Evolutionary conservation across 805 yeast genomes (phyloP), one percentile per base, ranked within the genome.

Genomic region (Yarrowia phangngaensis): DNA sequence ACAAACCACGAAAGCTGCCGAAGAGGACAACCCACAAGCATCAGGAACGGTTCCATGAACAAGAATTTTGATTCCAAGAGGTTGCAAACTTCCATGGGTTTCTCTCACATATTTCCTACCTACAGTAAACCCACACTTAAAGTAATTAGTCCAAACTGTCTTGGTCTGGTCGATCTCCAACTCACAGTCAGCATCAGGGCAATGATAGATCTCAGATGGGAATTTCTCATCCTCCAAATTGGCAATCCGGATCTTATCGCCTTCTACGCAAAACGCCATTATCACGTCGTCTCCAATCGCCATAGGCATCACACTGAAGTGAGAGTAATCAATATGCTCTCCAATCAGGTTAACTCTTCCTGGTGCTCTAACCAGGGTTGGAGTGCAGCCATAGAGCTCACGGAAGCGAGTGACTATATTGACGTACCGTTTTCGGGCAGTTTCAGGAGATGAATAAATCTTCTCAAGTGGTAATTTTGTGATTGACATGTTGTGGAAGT

Each of bases 341-440:
- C 89, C 88, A 50, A 82, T 79, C 52, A 82, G 66, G 60, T 81
- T 82, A 47, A 82, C 88, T 56, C 89, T 67, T 23, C 88, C 88
- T n/a, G 89, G 88, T 12, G 84, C 75, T 43, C 87, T 69, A 16
- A 77, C 63, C 58, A 79, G 73, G 24, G 70, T 72, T 4, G 76
- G 73, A 0, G 38, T 7, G 3, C 38, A 28, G 15, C 56, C 58
- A 17, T 49, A 52, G 6, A 48, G 48, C 38, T 50, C 50, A n/a
- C n/a, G n/a, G n/a, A n/a, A n/a, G n/a, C n/a, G n/a, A n/a, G n/a
- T n/a, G n/a, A n/a, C n/a, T n/a, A n/a, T n/a, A n/a, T n/a, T n/a
- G n/a, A n/a, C n/a, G n/a, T n/a, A n/a, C n/a, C n/a, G n/a, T n/a
- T n/a, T n/a, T n/a, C n/a, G n/a, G n/a, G n/a, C n/a, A n/a, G n/a